These are phyloP conservation scores for Parsonsia alboflavescens DNA, from an alignment of 257 asterid genomes.

Conservation along the genomic window DNA sequence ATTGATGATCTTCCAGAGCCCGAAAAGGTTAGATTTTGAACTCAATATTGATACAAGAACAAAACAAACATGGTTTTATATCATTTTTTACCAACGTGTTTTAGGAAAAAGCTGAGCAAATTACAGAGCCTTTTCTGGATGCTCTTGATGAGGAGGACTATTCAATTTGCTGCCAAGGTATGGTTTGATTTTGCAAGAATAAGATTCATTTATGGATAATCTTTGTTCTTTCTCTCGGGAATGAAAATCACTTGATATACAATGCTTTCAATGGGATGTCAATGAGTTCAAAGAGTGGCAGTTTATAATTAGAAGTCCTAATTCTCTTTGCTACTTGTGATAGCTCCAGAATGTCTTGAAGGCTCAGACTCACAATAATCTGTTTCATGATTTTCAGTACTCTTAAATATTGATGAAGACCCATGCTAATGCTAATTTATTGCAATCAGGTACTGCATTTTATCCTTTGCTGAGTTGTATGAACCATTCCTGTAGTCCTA, in stretches of 20 bases:
- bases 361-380: not conserved
- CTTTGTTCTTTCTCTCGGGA: not conserved
- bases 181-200: conserved; percentile 1
- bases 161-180: conserved; percentile 86
- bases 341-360: not conserved
- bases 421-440: not conserved
- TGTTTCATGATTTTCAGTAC: not conserved
- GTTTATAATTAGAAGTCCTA: not conserved
- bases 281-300: not conserved
- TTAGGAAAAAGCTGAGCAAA: conserved; percentile 69
- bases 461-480: conserved; percentile 89
- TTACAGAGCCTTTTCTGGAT: conserved; percentile 59
- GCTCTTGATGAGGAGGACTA: conserved; percentile 93
- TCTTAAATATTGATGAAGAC: not conserved
- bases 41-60: not conserved
- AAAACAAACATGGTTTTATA: conserved; percentile 10
- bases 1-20: conserved; percentile 74
- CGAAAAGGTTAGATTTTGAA: conserved; percentile 51
- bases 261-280: not conserved
- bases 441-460: conserved; percentile 70
- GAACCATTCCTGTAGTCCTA: conserved; percentile 89
- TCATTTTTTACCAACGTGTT: conserved; percentile 16
- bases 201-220: not conserved
- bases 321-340: not conserved
- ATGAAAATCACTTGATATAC: not conserved